A percentile compares a stretch with the other conserved stretches of the same genome.
Evolutionary conservation across 768 basidiomycete genomes (phyloP).

Genomic region (Calocybe gangraenosa): DNA sequence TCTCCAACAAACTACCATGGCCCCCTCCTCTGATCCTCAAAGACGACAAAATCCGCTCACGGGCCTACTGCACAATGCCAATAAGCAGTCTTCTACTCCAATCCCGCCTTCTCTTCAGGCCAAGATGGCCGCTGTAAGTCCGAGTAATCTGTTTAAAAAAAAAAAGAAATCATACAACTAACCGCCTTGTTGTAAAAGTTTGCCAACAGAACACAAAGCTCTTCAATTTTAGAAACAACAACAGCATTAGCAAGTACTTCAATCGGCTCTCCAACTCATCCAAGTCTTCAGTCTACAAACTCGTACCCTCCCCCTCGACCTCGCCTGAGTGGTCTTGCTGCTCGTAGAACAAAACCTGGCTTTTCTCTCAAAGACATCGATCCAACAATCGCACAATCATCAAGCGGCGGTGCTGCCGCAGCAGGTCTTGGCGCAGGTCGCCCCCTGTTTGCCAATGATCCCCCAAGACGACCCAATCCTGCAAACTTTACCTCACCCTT

Average conservation of each 20-base stretch:
- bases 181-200: slow-evolving; percentile 12
- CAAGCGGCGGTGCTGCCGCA: slow-evolving; percentile 51
- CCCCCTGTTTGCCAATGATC: slow-evolving; percentile 43
- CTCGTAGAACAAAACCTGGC: slow-evolving; percentile 47
- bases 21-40: background rate
- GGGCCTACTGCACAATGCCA: slow-evolving; percentile 41
- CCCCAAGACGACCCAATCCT: slow-evolving; percentile 29
- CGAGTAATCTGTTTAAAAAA: no score
- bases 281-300: slow-evolving; percentile 21
- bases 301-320: slow-evolving; percentile 14
- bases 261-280: slow-evolving; percentile 9
- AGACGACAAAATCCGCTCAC: slow-evolving; percentile 25
- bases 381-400: slow-evolving; percentile 33
- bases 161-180: no score
- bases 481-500: slow-evolving; percentile 72
- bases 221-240: slow-evolving; percentile 35
- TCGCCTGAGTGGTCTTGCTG: slow-evolving; percentile 30
- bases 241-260: slow-evolving; percentile 14
- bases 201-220: slow-evolving; percentile 25
- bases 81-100: slow-evolving; percentile 45
- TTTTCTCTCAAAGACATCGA: slow-evolving; percentile 66
- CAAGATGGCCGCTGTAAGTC: slow-evolving; percentile 83
- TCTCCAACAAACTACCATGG: slow-evolving; percentile 10
- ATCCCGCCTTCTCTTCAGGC: slow-evolving; percentile 89
- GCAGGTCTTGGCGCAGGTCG: slow-evolving; percentile 72